Percentiles rank a stretch among this genome's conserved stretches.
Conservation (phyloP, 106 monocot species). For the Narthecium ossifragum region DNA sequence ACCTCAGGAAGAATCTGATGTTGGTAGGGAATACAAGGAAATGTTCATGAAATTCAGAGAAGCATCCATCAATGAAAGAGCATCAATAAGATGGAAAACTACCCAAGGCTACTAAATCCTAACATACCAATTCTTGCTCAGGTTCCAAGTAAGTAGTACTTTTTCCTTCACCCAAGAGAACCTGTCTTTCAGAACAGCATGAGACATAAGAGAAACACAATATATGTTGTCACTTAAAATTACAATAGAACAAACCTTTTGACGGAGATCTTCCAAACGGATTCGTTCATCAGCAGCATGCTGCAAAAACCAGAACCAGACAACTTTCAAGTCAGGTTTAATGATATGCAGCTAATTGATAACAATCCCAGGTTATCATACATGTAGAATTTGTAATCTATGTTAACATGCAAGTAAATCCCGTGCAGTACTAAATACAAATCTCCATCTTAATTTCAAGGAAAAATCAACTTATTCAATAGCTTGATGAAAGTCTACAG, state of each 20-base stretch:
- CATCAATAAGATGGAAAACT: not conserved
- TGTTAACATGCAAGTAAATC: too few species aligned
- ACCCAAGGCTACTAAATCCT: slow-evolving; percentile 2
- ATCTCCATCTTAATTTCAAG: too few species aligned
- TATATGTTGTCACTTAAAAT: not conserved
- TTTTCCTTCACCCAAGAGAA: slow-evolving; percentile 67
- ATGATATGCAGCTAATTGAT: too few species aligned
- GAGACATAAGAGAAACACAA: not conserved
- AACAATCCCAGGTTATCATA: too few species aligned
- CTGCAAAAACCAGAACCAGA: too few species aligned
- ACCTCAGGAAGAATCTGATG: slow-evolving; percentile 83
- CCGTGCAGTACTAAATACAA: too few species aligned
- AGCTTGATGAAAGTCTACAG: too few species aligned
- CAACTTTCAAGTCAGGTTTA: too few species aligned
- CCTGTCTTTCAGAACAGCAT: slow-evolving; percentile 30
- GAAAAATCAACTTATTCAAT: too few species aligned
- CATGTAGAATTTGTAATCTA: too few species aligned
- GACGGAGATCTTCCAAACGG: slow-evolving; percentile 85
- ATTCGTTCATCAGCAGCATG: slow-evolving; percentile 99
- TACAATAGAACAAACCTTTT: slow-evolving; percentile 37
- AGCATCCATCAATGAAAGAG: not conserved
- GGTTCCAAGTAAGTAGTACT: slow-evolving; percentile 50
- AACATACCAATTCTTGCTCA: slow-evolving; percentile 72
- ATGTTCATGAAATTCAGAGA: not conserved
- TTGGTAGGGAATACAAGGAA: not conserved